Evolutionary conservation across 2,329 filamentous ascomycete species (phyloP), one percentile per base, ranked within the genome.

Genomic region (Colletotrichum chlorophyti): DNA sequence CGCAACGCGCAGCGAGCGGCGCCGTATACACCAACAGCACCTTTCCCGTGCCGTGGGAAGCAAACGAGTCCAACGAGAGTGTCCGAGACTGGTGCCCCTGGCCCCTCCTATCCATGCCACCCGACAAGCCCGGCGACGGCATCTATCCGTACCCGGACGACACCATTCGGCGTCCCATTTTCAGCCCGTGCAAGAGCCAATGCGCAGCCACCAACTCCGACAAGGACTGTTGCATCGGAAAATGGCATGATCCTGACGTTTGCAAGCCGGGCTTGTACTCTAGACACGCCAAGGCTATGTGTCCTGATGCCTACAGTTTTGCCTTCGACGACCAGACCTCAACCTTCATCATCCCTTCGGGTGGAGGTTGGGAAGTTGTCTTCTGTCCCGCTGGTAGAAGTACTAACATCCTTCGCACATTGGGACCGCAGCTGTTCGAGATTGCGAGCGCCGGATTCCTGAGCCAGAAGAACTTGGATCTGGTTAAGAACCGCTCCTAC

Each of bases 301-400:
- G 91, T 69, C 91, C 91, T 1, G 91, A 96, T 73, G 91, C 91
- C 3, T 96, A 95, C 74, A 91, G 88, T 67, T 96, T 84, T 70
- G 87, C 89, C 47, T 85, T 84, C 71, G 82, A 86, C 64, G 83
- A 87, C 66, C 74, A 78, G 60, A 75, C 76, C 26, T 84, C 81
- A 14, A 88, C 85, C 0, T 88, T 88, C 65, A 84, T 86, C 65
- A 77, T 88, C 31, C 85, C 85, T 3, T 78, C 72, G 10, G 91
- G 91, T 15, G 90, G 88, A 19, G 90, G 90, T 0, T 95, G 90
- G 79, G 86, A 93, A 70, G 81, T 95, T 12, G 81, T 90, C 9
- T 91, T 95, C 71, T 95, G 91, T 70, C 91, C 91, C 2, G 69
- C 68, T 11, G 84, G 84, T 9, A 72, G 84, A 47, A 86, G 83